phyloP scores from a whole-genome alignment of 2,329 filamentous ascomycete species.

The Claviceps africana region DNA sequence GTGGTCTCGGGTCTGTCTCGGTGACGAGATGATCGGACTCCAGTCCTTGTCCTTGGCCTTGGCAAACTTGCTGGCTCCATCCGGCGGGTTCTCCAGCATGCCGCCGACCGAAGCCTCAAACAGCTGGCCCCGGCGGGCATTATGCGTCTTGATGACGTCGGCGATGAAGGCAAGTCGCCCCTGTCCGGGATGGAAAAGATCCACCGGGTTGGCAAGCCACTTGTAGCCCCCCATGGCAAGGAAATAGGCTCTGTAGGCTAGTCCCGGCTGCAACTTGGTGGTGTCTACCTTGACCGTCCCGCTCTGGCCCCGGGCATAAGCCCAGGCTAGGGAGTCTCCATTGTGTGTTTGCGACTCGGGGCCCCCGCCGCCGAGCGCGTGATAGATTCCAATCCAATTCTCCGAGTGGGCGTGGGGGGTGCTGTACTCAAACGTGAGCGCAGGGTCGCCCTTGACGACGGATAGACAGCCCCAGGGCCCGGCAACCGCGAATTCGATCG shows the following conservation, averaged over 20 bases:
- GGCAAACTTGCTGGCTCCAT: slow-evolving; percentile 14
- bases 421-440: slow-evolving; percentile 22
- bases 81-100: slow-evolving; percentile 16
- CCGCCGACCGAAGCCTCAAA: slow-evolving; percentile 20
- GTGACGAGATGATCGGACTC: no score
- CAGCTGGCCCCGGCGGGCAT: slow-evolving; percentile 20
- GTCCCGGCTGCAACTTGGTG: slow-evolving; percentile 13
- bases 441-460: slow-evolving; percentile 4
- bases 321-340: slow-evolving; percentile 19
- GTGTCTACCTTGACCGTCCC: slow-evolving; percentile 16
- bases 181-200: slow-evolving; percentile 13
- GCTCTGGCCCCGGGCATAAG: slow-evolving; percentile 15
- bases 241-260: slow-evolving; percentile 22
- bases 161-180: slow-evolving; percentile 18
- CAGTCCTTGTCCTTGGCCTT: slow-evolving; percentile 9
- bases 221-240: slow-evolving; percentile 22
- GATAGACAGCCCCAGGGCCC: slow-evolving; percentile 7
- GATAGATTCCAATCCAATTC: slow-evolving; percentile 27
- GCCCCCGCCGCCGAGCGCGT: slow-evolving; percentile 18
- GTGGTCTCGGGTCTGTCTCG: neutral
- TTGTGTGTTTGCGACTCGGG: slow-evolving; percentile 18
- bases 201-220: slow-evolving; percentile 21
- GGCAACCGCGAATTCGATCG: slow-evolving; percentile 15
- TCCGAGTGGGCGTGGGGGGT: slow-evolving; percentile 13
- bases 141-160: slow-evolving; percentile 18